Conservation (phyloP, 768 basidiomycete genomes). For the Leccinum broughii region DNA sequence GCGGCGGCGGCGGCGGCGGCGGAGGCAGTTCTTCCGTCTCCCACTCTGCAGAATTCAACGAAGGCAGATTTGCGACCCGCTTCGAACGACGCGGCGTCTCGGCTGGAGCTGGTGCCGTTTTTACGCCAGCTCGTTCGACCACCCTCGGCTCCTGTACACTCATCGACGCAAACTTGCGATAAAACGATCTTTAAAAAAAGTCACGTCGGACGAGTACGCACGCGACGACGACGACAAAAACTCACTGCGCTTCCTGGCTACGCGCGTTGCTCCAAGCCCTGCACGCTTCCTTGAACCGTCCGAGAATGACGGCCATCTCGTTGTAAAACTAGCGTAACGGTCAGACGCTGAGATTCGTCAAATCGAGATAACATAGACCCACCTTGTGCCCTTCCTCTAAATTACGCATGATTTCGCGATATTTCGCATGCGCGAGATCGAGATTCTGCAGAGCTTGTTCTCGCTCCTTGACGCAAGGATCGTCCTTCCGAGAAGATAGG, state of each 20-base stretch:
- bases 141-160: conserved; percentile 33
- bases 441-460: conserved; percentile 81
- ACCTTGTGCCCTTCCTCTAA: conserved; percentile 89
- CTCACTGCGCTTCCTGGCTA: conserved; percentile 75
- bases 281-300: conserved; percentile 74
- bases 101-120: not conserved
- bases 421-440: conserved; percentile 85
- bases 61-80: conserved; percentile 43
- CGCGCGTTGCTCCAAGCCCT: conserved; percentile 72
- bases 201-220: not conserved
- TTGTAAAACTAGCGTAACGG: conserved; percentile 76
- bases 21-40: conserved; percentile 49
- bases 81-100: conserved; percentile 22
- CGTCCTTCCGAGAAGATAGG: conserved; percentile 73
- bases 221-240: not conserved
- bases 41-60: conserved; percentile 53
- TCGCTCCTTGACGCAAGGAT: conserved; percentile 73
- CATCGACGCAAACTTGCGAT: conserved; percentile 24
- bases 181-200: conserved; percentile 18
- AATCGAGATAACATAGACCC: not conserved
- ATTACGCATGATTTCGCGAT: conserved; percentile 80
- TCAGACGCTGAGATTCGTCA: not conserved
- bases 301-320: conserved; percentile 70
- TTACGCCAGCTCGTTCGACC: conserved; percentile 4
- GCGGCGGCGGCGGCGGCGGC: conserved; percentile 45